A percentile compares a stretch with the other conserved stretches of the same genome.
These are phyloP conservation scores for Cordyceps farinosa DNA, from an alignment of 2,329 filamentous ascomycete species.

Conservation along the genomic window DNA sequence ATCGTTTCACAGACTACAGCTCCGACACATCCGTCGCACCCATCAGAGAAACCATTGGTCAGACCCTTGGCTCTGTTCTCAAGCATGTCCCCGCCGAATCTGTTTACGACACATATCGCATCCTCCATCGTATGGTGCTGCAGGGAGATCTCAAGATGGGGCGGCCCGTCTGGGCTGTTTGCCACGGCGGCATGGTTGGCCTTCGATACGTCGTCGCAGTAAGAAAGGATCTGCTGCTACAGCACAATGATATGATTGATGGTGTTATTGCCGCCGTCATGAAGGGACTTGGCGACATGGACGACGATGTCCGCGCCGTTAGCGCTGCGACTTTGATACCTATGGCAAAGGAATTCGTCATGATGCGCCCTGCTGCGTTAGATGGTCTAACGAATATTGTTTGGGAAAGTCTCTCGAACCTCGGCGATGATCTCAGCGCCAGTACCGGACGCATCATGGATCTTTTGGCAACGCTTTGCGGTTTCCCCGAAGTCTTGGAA, in stretches of 20 bases:
- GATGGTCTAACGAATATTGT: slow-evolving; percentile 87
- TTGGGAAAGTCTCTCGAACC: slow-evolving; percentile 92
- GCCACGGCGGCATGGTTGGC: slow-evolving; percentile 97
- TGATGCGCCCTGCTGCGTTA: slow-evolving; percentile 72
- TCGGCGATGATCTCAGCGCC: slow-evolving; percentile 95
- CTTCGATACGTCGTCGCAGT: slow-evolving; percentile 93
- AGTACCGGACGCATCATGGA: slow-evolving; percentile 99
- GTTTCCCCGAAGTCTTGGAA: slow-evolving; percentile 86
- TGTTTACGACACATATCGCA: slow-evolving; percentile 78
- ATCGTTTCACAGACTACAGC: slow-evolving; percentile 96
- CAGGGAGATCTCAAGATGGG: slow-evolving; percentile 75
- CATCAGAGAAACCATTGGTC: slow-evolving; percentile 91
- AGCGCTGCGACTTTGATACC: slow-evolving; percentile 97
- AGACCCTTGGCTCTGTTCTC: slow-evolving; percentile 84
- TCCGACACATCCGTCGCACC: slow-evolving; percentile 96
- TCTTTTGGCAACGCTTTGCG: slow-evolving; percentile 88
- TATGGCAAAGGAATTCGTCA: slow-evolving; percentile 92
- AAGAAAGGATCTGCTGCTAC: slow-evolving; percentile 82
- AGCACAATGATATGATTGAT: slow-evolving; percentile 82
- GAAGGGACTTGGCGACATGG: slow-evolving; percentile 84
- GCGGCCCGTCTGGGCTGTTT: slow-evolving; percentile 83
- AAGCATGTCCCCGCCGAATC: slow-evolving; percentile 76
- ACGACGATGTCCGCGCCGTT: slow-evolving; percentile 95
- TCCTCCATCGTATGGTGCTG: slow-evolving; percentile 87
- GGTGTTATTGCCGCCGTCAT: slow-evolving; percentile 90